Evolutionary conservation across 163 green algal species (phyloP), one percentile per base, ranked within the genome.

Genomic region (Chloroidium sp.): DNA sequence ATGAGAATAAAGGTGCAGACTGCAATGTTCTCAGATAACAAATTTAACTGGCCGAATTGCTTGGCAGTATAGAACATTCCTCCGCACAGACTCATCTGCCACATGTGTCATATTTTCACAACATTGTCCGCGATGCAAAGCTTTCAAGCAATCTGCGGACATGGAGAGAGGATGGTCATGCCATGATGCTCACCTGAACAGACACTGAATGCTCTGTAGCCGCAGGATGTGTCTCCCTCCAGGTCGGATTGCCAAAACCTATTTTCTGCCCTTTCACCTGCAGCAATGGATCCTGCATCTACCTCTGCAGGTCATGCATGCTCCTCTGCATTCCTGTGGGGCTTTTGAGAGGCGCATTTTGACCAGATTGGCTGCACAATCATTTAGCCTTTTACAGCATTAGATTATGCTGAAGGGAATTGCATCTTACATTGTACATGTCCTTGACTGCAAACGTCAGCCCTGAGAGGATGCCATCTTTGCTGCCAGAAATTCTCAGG

Each of bases 201-300:
- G 89, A 85, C 0, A 90, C 85, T 1, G 93, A 88, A 13, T 87
- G 92, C 2, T 58, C 74, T 0, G 81, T 72, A 0, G 93, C 90
- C 0, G 86, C 74, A 0, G 84, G 62, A 78, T 97, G 93, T 0
- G 91, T 96, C 0, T 84, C 85, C 0, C 89, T 84, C 94, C 94
- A 98, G 0, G 79, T 84, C 0, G 95, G 95, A 78, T 92, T 92
- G 79, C 95, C 95, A 82, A 95, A 97, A 0, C 89, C 89, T n/a
- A 92, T 97, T 2, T 78, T 77, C 68, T 92, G 82, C 0, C 92
- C 92, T 8, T 83, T 72, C 4, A 87, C 78, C 83, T 87, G 80
- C 74, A 80, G 3, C 58, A 36, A 36, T 36, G 36, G 36, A 36
- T 36, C 36, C 36, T 36, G 36, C 36, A 36, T 36, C 36, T 36